Percentiles rank a stretch among this genome's conserved stretches.
These are phyloP conservation scores for Piloderma croceum DNA, from an alignment of 768 basidiomycete genomes.

Conservation along the genomic window DNA sequence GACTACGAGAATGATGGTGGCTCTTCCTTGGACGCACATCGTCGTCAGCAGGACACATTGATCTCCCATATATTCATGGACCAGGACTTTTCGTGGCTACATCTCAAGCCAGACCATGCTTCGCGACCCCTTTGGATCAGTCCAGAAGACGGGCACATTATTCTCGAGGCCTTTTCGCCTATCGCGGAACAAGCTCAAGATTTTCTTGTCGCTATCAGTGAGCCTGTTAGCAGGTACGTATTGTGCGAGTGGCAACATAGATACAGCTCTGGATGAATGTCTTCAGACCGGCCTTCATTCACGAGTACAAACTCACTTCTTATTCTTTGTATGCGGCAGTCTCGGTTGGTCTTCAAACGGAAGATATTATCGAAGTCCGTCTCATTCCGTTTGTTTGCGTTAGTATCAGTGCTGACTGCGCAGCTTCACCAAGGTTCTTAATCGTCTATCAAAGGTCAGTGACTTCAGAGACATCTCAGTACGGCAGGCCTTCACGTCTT, in stretches of 20 bases:
- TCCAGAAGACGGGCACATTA: slow-evolving; percentile 87
- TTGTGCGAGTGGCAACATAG: slow-evolving; percentile 21
- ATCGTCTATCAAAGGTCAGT: slow-evolving; percentile 79
- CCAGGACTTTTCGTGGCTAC: slow-evolving; percentile 82
- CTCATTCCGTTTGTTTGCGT: slow-evolving; percentile 15
- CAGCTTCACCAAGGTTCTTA: slow-evolving; percentile 52
- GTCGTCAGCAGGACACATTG: slow-evolving; percentile 67
- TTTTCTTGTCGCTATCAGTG: slow-evolving; percentile 95
- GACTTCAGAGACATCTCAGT: slow-evolving; percentile 13
- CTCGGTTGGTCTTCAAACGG: slow-evolving; percentile 94
- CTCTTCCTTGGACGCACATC: slow-evolving; percentile 56
- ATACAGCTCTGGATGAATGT: slow-evolving; percentile 19
- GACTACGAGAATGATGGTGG: slow-evolving; percentile 36
- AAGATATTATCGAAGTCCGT: slow-evolving; percentile 95
- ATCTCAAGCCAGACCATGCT: slow-evolving; percentile 85
- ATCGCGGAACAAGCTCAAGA: slow-evolving; percentile 98
- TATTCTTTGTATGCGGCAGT: slow-evolving; percentile 98
- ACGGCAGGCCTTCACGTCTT: slow-evolving; percentile 6
- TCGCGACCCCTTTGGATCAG: slow-evolving; percentile 96
- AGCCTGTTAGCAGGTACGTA: slow-evolving; percentile 95
- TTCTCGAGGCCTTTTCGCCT: slow-evolving; percentile 95
- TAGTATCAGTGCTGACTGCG: slow-evolving; percentile 28
- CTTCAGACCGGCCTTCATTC: slow-evolving; percentile 88
- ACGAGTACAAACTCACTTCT: slow-evolving; percentile 98
- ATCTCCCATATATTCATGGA: slow-evolving; percentile 81